Percentiles rank a stretch among this genome's conserved stretches.
Evolutionary conservation across 176 grass and related monocot species (phyloP).

Genomic region (Triticum timopheevii): DNA sequence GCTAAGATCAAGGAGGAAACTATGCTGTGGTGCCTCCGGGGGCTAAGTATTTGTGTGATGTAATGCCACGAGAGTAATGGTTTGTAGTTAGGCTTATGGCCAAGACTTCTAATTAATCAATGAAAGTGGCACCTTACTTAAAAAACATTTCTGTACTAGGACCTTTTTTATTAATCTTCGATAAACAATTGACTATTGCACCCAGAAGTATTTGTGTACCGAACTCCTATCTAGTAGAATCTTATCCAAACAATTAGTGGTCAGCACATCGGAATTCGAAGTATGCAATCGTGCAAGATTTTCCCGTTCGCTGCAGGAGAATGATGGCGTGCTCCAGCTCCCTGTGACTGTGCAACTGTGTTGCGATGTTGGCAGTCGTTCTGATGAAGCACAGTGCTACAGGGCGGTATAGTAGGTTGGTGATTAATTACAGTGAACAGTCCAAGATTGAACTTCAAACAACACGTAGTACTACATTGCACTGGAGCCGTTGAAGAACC

Average conservation of each 20-base stretch:
- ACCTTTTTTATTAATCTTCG: no score
- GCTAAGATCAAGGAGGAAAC: no score
- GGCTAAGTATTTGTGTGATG: no score
- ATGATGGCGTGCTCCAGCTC: background rate
- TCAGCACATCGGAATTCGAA: background rate
- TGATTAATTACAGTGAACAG: background rate
- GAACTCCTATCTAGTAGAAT: background rate
- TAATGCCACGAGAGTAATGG: no score
- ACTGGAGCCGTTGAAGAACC: background rate
- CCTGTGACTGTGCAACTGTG: background rate
- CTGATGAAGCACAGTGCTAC: background rate
- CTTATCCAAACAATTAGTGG: background rate
- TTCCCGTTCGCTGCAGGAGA: background rate
- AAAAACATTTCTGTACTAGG: no score
- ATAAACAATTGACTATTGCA: no score
- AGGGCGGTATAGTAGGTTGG: no score
- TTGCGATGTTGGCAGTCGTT: background rate
- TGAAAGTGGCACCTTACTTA: no score
- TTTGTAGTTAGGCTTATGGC: no score
- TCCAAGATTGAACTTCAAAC: background rate
- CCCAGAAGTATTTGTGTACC: no score
- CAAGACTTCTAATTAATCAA: no score
- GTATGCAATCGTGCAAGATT: background rate
- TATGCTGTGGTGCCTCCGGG: rapidly evolving
- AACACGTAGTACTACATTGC: background rate